Evolutionary conservation across 176 grass and related monocot genomes (phyloP).

Genomic region (Musa acuminata): DNA sequence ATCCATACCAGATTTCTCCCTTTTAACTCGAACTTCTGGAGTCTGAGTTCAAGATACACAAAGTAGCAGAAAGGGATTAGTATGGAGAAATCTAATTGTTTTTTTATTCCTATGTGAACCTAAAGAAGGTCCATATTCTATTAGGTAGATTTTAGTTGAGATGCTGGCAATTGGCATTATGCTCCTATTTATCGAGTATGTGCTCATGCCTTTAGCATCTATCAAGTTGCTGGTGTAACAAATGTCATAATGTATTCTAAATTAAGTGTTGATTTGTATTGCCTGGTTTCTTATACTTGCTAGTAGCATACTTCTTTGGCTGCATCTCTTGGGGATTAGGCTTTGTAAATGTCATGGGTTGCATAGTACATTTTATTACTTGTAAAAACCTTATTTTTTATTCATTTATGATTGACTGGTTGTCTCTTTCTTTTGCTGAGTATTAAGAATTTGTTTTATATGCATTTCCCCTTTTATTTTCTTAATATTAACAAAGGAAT

Average conservation of each 20-base stretch:
- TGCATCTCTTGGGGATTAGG: too few species aligned
- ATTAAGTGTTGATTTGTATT: background rate
- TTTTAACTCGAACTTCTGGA: too few species aligned
- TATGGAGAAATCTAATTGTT: background rate
- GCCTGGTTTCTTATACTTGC: background rate
- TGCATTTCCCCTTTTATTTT: background rate
- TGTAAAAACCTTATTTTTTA: too few species aligned
- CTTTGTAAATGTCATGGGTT: too few species aligned
- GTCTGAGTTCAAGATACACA: too few species aligned
- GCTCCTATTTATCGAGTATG: too few species aligned
- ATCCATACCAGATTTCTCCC: too few species aligned
- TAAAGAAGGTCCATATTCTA: background rate
- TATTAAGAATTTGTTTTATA: background rate
- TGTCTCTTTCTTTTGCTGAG: too few species aligned
- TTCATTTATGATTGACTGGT: too few species aligned
- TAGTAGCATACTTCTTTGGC: background rate
- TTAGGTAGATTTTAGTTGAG: background rate
- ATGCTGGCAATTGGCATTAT: background rate
- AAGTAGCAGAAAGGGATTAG: background rate
- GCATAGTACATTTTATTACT: too few species aligned
- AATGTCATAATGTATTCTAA: background rate
- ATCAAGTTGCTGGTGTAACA: background rate
- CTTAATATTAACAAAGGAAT: background rate
- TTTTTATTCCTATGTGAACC: background rate
- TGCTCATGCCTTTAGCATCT: background rate